Percentiles rank a stretch among this genome's conserved stretches.
These are phyloP conservation scores for Cladosporium austrohemisphaericum DNA, from an alignment of 2,329 filamentous ascomycete genomes.

Conservation along the genomic window DNA sequence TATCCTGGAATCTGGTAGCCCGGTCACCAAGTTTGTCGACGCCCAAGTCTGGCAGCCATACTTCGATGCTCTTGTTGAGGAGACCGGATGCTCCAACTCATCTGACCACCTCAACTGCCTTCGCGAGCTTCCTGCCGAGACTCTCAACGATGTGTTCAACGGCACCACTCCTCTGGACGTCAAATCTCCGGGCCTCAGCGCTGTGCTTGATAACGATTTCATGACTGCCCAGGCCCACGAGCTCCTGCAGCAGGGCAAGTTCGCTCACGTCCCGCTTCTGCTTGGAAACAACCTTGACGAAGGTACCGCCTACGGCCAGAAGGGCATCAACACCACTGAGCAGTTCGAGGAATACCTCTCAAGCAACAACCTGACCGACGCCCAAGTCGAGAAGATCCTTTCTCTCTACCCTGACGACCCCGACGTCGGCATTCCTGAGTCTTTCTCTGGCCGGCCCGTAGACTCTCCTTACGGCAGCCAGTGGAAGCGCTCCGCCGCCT, in stretches of 20 bases:
- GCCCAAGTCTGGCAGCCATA: constrained; percentile 44
- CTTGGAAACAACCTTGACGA: constrained; percentile 29
- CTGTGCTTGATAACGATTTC: constrained; percentile 9
- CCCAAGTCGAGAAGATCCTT: neutral
- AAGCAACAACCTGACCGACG: neutral
- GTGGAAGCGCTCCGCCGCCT: constrained; percentile 11
- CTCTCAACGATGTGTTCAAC: constrained; percentile 23
- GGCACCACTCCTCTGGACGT: constrained; percentile 13
- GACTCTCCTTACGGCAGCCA: constrained; percentile 2
- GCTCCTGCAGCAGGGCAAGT: constrained; percentile 9
- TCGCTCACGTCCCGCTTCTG: constrained; percentile 28
- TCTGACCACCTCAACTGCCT: constrained; percentile 62
- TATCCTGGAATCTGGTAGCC: constrained; percentile 38
- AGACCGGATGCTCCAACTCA: constrained; percentile 55
- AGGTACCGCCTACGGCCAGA: constrained; percentile 23
- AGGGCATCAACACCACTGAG: constrained; percentile 25
- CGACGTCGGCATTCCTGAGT: constrained; percentile 2
- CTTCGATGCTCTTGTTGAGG: constrained; percentile 58
- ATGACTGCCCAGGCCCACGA: constrained; percentile 3
- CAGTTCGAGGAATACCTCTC: constrained; percentile 17
- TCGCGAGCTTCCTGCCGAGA: constrained; percentile 39
- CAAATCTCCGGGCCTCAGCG: constrained; percentile 3
- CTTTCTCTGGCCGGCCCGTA: neutral
- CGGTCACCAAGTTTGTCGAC: constrained; percentile 2
- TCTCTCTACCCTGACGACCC: constrained; percentile 11